Conservation (phyloP, 345 rosid genomes). For the Litchi chinensis region DNA sequence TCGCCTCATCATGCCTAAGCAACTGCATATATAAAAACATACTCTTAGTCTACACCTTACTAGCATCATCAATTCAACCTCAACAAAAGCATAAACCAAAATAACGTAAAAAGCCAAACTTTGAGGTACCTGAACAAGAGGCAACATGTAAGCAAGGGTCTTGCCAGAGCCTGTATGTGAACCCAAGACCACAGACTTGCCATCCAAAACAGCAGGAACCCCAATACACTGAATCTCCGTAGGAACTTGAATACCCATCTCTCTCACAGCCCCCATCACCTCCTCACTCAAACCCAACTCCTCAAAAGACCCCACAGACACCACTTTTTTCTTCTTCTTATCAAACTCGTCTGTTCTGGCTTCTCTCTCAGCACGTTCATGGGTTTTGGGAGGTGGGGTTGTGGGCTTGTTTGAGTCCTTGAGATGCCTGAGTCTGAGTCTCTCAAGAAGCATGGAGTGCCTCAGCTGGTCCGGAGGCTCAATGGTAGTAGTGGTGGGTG, state of each 20-base stretch:
- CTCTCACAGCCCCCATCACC: slow-evolving; percentile 79
- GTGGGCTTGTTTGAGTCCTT: slow-evolving; percentile 48
- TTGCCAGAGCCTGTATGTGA: slow-evolving; percentile 98
- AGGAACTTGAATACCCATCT: slow-evolving; percentile 76
- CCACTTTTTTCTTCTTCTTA: slow-evolving; percentile 45
- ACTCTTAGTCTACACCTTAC: not conserved
- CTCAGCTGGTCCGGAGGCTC: slow-evolving; percentile 56
- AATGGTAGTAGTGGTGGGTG: slow-evolving; percentile 23
- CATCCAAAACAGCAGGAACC: slow-evolving; percentile 79
- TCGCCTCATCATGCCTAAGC: slow-evolving; percentile 80
- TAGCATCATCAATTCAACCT: not conserved
- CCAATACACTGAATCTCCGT: slow-evolving; percentile 95
- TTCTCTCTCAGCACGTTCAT: slow-evolving; percentile 31
- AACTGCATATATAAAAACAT: slow-evolving; percentile 45
- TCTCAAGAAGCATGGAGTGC: slow-evolving; percentile 79
- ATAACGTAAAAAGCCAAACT: not conserved
- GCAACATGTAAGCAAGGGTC: slow-evolving; percentile 85
- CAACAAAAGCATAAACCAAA: not conserved
- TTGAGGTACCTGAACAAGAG: slow-evolving; percentile 77
- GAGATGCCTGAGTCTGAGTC: slow-evolving; percentile 72
- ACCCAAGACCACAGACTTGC: slow-evolving; percentile 82
- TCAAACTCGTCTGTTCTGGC: slow-evolving; percentile 18
- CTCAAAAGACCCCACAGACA: slow-evolving; percentile 59
- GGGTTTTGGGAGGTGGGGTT: slow-evolving; percentile 35
- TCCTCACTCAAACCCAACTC: slow-evolving; percentile 82